Evolutionary conservation across 2,329 filamentous ascomycete species (phyloP).

Genomic region (Aspergillus japonicus): DNA sequence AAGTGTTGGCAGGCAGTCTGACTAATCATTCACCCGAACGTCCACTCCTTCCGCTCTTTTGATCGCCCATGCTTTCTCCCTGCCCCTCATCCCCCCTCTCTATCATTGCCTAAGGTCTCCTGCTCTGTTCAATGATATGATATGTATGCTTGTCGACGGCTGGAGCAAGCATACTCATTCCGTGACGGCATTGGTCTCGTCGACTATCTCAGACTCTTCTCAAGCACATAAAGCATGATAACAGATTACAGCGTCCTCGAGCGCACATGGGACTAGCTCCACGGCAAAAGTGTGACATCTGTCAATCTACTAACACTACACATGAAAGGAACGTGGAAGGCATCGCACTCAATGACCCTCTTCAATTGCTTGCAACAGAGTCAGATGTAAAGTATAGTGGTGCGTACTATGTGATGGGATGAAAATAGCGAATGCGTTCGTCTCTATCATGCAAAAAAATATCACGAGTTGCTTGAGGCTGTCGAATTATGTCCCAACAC

Average conservation of each 20-base stretch:
- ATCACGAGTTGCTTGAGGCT: neutral
- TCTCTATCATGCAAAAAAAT: conserved; percentile 7
- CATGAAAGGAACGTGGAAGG: neutral
- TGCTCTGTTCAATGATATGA: neutral
- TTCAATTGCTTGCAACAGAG: neutral
- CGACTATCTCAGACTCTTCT: neutral
- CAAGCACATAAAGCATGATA: neutral
- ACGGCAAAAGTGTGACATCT: too few relatives aligned
- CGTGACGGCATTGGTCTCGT: neutral
- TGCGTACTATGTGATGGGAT: neutral
- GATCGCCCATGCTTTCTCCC: neutral
- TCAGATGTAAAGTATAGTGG: neutral
- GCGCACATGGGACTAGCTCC: neutral
- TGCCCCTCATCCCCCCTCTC: neutral
- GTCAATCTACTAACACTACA: neutral
- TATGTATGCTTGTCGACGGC: neutral
- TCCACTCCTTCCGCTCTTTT: neutral
- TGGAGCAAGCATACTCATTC: neutral
- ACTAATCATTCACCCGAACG: neutral
- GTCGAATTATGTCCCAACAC: neutral
- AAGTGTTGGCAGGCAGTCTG: neutral
- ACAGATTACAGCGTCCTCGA: neutral
- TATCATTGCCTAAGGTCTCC: neutral
- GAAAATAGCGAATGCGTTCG: neutral
- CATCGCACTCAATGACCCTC: neutral